A percentile compares a stretch with the other conserved stretches of the same genome.
Evolutionary conservation across 2,329 filamentous ascomycete genomes (phyloP).

Genomic region (Colletotrichum abscissum): DNA sequence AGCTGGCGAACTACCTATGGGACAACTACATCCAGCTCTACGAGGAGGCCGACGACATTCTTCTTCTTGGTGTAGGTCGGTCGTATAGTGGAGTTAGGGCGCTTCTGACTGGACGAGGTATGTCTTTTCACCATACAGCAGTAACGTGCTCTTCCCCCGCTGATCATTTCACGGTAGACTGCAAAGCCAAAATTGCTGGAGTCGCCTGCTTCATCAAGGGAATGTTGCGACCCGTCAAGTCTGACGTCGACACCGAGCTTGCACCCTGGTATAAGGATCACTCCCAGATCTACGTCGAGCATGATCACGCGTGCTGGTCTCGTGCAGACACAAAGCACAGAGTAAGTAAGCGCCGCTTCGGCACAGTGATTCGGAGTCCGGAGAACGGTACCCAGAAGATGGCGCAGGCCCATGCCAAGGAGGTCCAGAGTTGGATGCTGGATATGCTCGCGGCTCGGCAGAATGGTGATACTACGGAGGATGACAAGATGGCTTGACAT

Average conservation of each 20-base stretch:
- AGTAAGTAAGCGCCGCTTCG: conserved; percentile 70
- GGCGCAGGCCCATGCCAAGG: conserved; percentile 65
- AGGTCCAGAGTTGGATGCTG: conserved; percentile 64
- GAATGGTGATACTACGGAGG: conserved; percentile 60
- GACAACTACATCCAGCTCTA: conserved; percentile 94
- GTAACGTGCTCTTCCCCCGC: not conserved
- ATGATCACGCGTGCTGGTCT: conserved; percentile 80
- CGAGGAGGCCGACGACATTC: conserved; percentile 77
- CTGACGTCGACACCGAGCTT: conserved; percentile 79
- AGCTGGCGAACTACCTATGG: conserved; percentile 90
- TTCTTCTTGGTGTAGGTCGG: conserved; percentile 90
- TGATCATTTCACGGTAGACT: conserved; percentile 53
- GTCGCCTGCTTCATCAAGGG: conserved; percentile 87
- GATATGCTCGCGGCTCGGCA: conserved; percentile 48
- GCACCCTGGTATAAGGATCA: conserved; percentile 86
- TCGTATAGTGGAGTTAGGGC: conserved; percentile 87
- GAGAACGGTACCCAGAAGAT: conserved; percentile 62
- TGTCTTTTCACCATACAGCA: conserved; percentile 5
- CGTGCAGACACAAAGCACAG: conserved; percentile 70
- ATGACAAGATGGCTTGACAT: conserved; percentile 51
- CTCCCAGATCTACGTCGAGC: conserved; percentile 82
- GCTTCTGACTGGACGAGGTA: conserved; percentile 82
- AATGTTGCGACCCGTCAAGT: conserved; percentile 80
- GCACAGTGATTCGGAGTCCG: conserved; percentile 65
- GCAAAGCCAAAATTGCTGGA: conserved; percentile 75